phyloP scores from a whole-genome alignment of 2,329 filamentous ascomycete species.

The Mycosphaerella arachidis region DNA sequence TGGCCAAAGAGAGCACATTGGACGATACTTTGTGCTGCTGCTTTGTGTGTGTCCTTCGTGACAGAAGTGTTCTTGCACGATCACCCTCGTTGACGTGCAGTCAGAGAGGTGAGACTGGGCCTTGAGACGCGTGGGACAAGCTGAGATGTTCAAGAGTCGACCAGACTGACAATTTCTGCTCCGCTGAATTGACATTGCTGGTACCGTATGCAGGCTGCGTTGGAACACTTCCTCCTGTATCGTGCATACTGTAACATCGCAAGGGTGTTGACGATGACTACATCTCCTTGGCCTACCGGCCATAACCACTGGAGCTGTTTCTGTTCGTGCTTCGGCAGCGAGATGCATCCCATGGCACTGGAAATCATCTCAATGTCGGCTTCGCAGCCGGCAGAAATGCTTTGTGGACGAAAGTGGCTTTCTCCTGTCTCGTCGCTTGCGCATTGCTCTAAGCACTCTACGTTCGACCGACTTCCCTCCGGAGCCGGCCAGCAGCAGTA shows the following conservation, averaged over 20 bases:
- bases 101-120: too few relatives aligned
- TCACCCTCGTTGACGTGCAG: too few relatives aligned
- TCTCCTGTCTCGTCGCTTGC: neutral
- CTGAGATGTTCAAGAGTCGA: too few relatives aligned
- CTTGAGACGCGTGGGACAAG: too few relatives aligned
- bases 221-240: neutral
- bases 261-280: neutral
- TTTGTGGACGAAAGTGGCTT: too few relatives aligned
- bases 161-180: neutral
- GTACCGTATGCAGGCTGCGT: neutral
- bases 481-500: conserved; percentile 59
- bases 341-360: neutral
- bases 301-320: too few relatives aligned
- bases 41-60: too few relatives aligned
- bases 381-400: neutral
- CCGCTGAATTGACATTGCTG: neutral
- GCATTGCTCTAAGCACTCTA: conserved; percentile 1
- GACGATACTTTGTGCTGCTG: neutral
- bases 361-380: neutral
- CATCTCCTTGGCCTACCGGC: too few relatives aligned
- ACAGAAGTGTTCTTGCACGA: too few relatives aligned
- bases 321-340: neutral
- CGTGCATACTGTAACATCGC: neutral
- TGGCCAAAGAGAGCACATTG: neutral
- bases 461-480: conserved; percentile 54